phyloP scores from a whole-genome alignment of 371 early-diverging fungal genomes.

The Mucor irregularis region DNA sequence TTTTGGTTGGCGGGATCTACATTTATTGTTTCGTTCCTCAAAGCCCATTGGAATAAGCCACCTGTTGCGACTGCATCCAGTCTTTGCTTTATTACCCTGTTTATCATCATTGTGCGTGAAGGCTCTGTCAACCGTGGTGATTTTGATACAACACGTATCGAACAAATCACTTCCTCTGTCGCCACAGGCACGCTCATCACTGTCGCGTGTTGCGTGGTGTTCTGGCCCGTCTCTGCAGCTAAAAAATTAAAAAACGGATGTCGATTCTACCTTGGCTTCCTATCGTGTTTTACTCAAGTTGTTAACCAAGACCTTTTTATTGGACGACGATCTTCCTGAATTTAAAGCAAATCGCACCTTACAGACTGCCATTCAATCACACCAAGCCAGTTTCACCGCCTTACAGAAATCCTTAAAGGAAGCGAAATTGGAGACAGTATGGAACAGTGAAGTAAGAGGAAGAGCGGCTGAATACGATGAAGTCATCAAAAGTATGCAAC shows the following conservation, averaged over 20 bases:
- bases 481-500: conserved; percentile 54
- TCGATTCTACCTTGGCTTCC: conserved; percentile 56
- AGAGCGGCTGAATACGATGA: conserved; percentile 38
- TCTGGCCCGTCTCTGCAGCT: conserved; percentile 67
- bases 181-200: conserved; percentile 61
- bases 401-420: conserved; percentile 64
- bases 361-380: conserved; percentile 59
- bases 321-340: conserved; percentile 62
- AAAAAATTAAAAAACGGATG: conserved; percentile 60
- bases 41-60: conserved; percentile 65
- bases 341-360: conserved; percentile 50
- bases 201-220: conserved; percentile 50
- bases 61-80: conserved; percentile 68
- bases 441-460: conserved; percentile 52
- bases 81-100: conserved; percentile 60
- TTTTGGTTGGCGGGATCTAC: conserved; percentile 63
- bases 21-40: conserved; percentile 59
- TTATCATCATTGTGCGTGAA: conserved; percentile 53
- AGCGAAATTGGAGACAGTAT: conserved; percentile 62
- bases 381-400: conserved; percentile 65
- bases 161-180: conserved; percentile 57
- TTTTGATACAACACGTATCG: conserved; percentile 54
- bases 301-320: conserved; percentile 66
- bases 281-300: conserved; percentile 57
- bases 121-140: conserved; percentile 54